These are phyloP conservation scores for Penicillium ochrochloron DNA, from an alignment of 495 filamentous ascomycete genomes.

Conservation along the genomic window DNA sequence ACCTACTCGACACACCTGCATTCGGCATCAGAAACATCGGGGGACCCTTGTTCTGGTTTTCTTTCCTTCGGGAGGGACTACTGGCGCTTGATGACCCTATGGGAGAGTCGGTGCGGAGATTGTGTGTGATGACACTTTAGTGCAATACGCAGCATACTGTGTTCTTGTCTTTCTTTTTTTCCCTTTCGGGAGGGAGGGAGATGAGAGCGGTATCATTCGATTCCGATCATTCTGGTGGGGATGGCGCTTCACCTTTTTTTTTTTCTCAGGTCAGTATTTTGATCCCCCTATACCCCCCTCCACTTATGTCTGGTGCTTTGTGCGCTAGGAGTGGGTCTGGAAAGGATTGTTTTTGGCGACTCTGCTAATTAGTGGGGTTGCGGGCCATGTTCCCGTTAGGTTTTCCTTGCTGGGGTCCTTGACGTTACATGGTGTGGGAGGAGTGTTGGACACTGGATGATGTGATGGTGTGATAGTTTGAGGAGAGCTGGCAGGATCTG, in stretches of 20 bases:
- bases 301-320: constrained; percentile 17
- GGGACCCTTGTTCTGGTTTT: constrained; percentile 31
- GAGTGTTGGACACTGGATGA: background rate
- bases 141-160: constrained; percentile 97
- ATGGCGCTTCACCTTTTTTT: constrained; percentile 72
- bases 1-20: constrained; percentile 77
- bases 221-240: constrained; percentile 97
- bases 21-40: constrained; percentile 99
- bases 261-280: constrained; percentile 60
- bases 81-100: constrained; percentile 56
- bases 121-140: constrained; percentile 91
- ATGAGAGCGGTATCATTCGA: constrained; percentile 80
- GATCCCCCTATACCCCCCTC: constrained; percentile 4
- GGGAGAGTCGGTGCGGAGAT: constrained; percentile 94
- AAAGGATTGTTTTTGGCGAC: constrained; percentile 38
- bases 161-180: constrained; percentile 36
- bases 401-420: background rate
- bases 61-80: background rate
- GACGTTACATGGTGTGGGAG: constrained; percentile 1
- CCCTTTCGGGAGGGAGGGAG: constrained; percentile 27
- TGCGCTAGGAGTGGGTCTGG: constrained; percentile 29
- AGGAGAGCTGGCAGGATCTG: background rate
- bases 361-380: constrained; percentile 47
- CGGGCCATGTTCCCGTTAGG: constrained; percentile 16
- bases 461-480: background rate